Percentiles rank a stretch among this genome's conserved stretches.
phyloP scores from a whole-genome alignment of 1,284 basidiomycete species.

The Pterulicium gracile region DNA sequence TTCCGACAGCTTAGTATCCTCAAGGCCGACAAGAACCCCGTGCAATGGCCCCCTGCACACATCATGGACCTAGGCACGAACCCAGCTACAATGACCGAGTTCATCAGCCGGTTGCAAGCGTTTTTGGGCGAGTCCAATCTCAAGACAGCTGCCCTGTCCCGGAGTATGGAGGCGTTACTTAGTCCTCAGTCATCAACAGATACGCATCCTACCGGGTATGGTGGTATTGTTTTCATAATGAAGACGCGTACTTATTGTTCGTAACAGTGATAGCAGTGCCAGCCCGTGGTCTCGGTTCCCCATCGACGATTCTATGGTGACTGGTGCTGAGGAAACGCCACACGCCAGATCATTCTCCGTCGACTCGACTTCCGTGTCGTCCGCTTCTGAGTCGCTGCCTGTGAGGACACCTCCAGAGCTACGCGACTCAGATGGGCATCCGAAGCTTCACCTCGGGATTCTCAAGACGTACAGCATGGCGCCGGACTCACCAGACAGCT shows the following conservation, averaged over 20 bases:
- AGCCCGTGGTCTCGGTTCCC: conserved; percentile 32
- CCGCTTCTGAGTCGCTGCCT: conserved; percentile 27
- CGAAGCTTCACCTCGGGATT: conserved; percentile 40
- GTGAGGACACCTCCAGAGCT: conserved; percentile 14
- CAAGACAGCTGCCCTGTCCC: conserved; percentile 3
- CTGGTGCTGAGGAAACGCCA: conserved; percentile 27
- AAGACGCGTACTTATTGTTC: conserved; percentile 9
- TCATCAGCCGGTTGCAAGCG: conserved; percentile 61
- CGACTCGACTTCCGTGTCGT: conserved; percentile 51
- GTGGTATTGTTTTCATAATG: background rate
- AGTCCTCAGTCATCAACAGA: background rate
- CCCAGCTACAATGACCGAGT: conserved; percentile 46
- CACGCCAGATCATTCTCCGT: conserved; percentile 54
- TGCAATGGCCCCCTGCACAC: conserved; percentile 78
- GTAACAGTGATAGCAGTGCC: conserved; percentile 27
- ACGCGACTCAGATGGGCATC: conserved; percentile 28
- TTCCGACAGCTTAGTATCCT: conserved; percentile 73
- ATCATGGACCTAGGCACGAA: conserved; percentile 38
- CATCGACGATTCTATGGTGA: conserved; percentile 19
- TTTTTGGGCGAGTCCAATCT: conserved; percentile 49
- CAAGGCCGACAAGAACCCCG: conserved; percentile 84
- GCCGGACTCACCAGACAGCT: conserved; percentile 43
- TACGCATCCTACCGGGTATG: conserved; percentile 4
- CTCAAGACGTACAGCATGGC: conserved; percentile 27
- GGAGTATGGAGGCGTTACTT: background rate